A percentile compares a stretch with the other conserved stretches of the same genome.
These are phyloP conservation scores for Neophaeococcomyces aloes DNA, from an alignment of 2,329 filamentous ascomycete species.

Conservation along the genomic window DNA sequence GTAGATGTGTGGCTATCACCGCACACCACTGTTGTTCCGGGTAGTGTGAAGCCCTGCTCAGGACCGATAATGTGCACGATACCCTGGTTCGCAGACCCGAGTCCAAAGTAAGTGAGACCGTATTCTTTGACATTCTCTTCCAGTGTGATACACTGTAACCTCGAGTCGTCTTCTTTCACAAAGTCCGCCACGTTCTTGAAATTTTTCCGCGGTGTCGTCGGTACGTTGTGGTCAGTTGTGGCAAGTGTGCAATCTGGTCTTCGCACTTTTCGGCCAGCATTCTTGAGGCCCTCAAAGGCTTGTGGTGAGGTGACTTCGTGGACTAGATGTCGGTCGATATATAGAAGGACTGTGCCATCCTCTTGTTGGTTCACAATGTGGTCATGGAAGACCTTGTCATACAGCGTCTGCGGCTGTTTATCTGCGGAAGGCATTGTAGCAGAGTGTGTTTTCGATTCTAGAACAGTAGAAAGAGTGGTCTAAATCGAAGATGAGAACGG, in stretches of 20 bases:
- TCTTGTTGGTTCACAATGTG: conserved; percentile 93
- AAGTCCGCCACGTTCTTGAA: conserved; percentile 92
- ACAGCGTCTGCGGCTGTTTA: conserved; percentile 68
- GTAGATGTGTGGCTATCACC: conserved; percentile 98
- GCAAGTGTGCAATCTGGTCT: conserved; percentile 93
- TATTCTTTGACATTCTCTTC: conserved; percentile 97
- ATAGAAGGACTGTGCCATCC: conserved; percentile 83
- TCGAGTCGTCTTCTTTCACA: conserved; percentile 87
- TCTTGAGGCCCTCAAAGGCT: conserved; percentile 92
- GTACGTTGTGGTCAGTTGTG: conserved; percentile 97
- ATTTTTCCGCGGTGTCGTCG: conserved; percentile 78
- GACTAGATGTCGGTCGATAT: conserved; percentile 93
- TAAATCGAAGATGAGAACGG: too few species aligned
- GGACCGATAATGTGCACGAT: conserved; percentile 98
- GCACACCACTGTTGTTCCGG: conserved; percentile 91
- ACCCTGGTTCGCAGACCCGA: conserved; percentile 91
- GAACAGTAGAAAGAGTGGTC: too few species aligned
- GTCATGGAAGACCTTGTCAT: conserved; percentile 93
- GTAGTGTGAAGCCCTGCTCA: conserved; percentile 96
- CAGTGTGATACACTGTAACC: conserved; percentile 85
- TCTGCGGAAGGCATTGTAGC: conserved; percentile 64
- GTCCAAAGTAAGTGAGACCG: conserved; percentile 91
- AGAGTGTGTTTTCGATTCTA: too few species aligned
- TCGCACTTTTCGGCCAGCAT: conserved; percentile 76
- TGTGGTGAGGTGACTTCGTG: conserved; percentile 99